Conservation (phyloP, 148 eudicot species). For the Chenopodium quinoa region DNA sequence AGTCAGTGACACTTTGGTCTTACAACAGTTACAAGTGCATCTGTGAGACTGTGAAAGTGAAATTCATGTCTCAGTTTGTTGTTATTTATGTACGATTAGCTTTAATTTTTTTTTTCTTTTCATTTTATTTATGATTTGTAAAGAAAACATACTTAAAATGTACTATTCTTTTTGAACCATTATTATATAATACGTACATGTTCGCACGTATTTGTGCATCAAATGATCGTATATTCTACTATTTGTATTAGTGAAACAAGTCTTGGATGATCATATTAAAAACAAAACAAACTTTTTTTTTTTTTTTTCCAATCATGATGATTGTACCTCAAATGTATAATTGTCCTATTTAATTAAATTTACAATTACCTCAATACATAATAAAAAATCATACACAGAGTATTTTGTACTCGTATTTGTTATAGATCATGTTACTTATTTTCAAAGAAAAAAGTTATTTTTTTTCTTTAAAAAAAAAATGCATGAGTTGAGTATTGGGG, state of each 20-base stretch:
- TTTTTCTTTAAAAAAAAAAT: too few relatives aligned
- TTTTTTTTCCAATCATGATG: too few relatives aligned
- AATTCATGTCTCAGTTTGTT: slow-evolving; percentile 15
- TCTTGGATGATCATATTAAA: not conserved
- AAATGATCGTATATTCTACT: not conserved
- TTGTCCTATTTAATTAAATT: too few relatives aligned
- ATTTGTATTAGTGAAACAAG: not conserved
- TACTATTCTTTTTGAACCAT: slow-evolving; percentile 14
- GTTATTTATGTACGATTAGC: slow-evolving; percentile 20
- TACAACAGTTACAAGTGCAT: not conserved
- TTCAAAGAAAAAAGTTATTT: too few relatives aligned
- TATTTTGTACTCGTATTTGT: too few relatives aligned
- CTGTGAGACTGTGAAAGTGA: slow-evolving; percentile 13
- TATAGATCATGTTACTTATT: too few relatives aligned
- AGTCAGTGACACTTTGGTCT: slow-evolving; percentile 3
- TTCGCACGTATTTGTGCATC: slow-evolving; percentile 15
- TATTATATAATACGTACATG: slow-evolving; percentile 14
- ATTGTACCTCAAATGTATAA: too few relatives aligned
- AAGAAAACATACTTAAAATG: slow-evolving; percentile 15
- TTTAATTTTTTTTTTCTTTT: not conserved
- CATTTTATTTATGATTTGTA: slow-evolving; percentile 5
- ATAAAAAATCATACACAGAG: too few relatives aligned
- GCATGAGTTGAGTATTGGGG: too few relatives aligned
- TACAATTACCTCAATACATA: too few relatives aligned
- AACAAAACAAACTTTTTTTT: too few relatives aligned